These are phyloP conservation scores for Phytophthora sojae DNA, from an alignment of 352 stramenopile genomes.

Conservation along the genomic window DNA sequence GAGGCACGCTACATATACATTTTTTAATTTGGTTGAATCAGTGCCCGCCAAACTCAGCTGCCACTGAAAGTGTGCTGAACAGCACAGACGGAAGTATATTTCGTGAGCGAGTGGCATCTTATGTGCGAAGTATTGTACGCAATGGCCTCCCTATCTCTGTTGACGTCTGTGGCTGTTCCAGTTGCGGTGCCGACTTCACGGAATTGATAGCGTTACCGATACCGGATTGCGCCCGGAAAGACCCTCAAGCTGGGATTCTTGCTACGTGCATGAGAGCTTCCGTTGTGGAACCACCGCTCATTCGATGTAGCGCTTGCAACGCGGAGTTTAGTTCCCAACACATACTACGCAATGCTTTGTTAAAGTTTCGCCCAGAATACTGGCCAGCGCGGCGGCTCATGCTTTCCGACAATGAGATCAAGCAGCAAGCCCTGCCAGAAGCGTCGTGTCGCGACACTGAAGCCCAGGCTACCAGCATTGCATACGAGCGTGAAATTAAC, in stretches of 20 bases:
- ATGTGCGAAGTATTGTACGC: neutral
- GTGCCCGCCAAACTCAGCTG: conserved; percentile 2
- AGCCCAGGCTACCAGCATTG: conserved; percentile 2
- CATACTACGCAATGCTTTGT: conserved; percentile 3
- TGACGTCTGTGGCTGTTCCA: neutral
- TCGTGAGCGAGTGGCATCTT: conserved; percentile 1
- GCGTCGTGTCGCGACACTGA: neutral
- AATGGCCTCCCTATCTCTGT: neutral
- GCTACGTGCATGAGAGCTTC: neutral
- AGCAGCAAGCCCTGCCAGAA: conserved; percentile 1
- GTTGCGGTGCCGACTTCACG: neutral
- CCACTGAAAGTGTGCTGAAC: neutral
- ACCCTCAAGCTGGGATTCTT: neutral
- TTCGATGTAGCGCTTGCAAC: conserved; percentile 1
- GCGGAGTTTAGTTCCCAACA: conserved; percentile 15
- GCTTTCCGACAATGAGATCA: neutral
- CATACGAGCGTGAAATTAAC: neutral
- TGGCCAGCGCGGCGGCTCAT: conserved; percentile 13
- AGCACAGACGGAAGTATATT: neutral
- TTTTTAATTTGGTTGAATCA: conserved; percentile 10
- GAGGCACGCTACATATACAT: conserved; percentile 1
- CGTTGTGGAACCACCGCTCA: neutral
- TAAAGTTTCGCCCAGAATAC: neutral
- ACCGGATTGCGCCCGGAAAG: neutral
- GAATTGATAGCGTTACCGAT: neutral